These are phyloP conservation scores for Backusella morwellensis DNA, from an alignment of 192 early-diverging fungal species.

Conservation along the genomic window DNA sequence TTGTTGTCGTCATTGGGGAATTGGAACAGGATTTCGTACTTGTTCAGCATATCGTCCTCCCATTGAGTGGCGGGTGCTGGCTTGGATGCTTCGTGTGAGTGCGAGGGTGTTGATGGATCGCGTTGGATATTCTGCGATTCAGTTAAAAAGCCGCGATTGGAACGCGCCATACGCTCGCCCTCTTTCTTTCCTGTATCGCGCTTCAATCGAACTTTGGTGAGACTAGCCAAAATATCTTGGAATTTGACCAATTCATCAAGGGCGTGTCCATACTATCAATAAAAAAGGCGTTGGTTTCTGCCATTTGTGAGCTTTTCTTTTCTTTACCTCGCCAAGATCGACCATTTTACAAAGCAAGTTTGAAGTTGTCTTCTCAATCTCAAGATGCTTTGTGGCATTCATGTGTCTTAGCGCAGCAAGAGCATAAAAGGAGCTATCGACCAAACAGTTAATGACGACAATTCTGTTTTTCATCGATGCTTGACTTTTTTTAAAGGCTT, in stretches of 20 bases:
- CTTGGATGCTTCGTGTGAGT: background rate
- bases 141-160: background rate
- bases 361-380: constrained; percentile 51
- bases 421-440: constrained; percentile 36
- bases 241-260: constrained; percentile 42
- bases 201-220: constrained; percentile 20
- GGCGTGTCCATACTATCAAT: constrained; percentile 43
- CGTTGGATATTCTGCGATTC: background rate
- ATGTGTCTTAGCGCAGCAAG: constrained; percentile 26
- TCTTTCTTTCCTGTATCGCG: background rate
- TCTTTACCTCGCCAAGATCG: constrained; percentile 47
- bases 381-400: constrained; percentile 37
- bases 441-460: constrained; percentile 19
- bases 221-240: constrained; percentile 31
- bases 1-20: constrained; percentile 23
- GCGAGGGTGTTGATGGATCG: background rate
- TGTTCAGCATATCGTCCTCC: constrained; percentile 19
- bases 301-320: background rate
- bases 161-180: background rate
- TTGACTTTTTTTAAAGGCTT: background rate
- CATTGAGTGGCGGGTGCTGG: background rate
- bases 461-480: background rate
- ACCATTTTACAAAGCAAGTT: constrained; percentile 51
- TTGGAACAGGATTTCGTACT: constrained; percentile 19
- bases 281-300: background rate